These are phyloP conservation scores for Colletotrichum truncatum DNA, from an alignment of 2,329 filamentous ascomycete genomes.

Conservation along the genomic window DNA sequence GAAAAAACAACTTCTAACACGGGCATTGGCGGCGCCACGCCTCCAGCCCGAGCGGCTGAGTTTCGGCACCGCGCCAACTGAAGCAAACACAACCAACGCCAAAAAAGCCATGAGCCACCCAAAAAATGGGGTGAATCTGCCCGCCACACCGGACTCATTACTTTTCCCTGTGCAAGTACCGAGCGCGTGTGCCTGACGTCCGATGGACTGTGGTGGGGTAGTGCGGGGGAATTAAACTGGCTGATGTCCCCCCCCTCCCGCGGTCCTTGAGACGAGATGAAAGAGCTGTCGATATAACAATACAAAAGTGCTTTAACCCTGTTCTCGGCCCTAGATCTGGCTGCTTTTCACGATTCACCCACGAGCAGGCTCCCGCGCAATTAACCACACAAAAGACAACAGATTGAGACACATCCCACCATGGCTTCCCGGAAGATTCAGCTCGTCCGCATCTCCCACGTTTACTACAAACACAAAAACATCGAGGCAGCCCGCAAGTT, in stretches of 20 bases:
- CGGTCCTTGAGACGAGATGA: background rate
- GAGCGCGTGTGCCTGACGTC: constrained; percentile 17
- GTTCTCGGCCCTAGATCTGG: fast-evolving
- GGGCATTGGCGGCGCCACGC: constrained; percentile 14
- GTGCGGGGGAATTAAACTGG: constrained; percentile 24
- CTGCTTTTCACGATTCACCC: background rate
- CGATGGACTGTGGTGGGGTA: constrained; percentile 30
- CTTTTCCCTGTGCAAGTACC: constrained; percentile 18
- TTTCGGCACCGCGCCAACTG: constrained; percentile 17
- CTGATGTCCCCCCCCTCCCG: background rate
- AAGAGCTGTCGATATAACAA: background rate
- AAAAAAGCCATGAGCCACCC: background rate
- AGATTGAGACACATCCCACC: background rate
- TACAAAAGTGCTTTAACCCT: background rate
- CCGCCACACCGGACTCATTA: constrained; percentile 8
- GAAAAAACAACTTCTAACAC: background rate
- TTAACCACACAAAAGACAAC: background rate
- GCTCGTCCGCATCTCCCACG: constrained; percentile 51
- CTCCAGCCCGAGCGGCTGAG: constrained; percentile 10
- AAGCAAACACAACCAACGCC: background rate
- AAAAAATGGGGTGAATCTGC: background rate
- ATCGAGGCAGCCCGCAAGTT: constrained; percentile 52
- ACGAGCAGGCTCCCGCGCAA: fast-evolving
- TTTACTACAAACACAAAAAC: constrained; percentile 58
- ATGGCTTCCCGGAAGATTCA: constrained; percentile 39